These are phyloP conservation scores for Candida namnaoensis DNA, from an alignment of 805 yeast species.

Conservation along the genomic window DNA sequence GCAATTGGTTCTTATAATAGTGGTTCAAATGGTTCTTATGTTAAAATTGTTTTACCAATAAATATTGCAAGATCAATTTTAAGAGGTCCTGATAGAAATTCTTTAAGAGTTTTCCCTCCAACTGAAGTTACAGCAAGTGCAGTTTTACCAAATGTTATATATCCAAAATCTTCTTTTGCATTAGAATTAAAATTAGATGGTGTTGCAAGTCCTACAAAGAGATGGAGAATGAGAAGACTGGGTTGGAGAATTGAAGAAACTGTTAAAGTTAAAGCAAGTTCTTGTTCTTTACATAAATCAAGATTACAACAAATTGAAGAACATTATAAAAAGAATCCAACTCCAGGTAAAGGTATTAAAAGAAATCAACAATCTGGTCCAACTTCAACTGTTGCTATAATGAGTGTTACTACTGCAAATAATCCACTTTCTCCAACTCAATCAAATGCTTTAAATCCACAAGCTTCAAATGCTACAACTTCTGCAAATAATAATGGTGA, in stretches of 20 bases:
- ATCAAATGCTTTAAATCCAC: conserved; percentile 5
- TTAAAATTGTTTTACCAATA: conserved; percentile 50
- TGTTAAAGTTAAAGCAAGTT: conserved; percentile 47
- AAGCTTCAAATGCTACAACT: conserved; percentile 1
- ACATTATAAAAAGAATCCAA: conserved; percentile 21
- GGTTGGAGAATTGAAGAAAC: conserved; percentile 86
- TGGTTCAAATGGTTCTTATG: conserved; percentile 21
- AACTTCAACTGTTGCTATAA: conserved; percentile 23
- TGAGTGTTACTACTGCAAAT: conserved; percentile 15
- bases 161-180: conserved; percentile 81
- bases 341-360: conserved; percentile 15
- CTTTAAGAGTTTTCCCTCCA: conserved; percentile 91
- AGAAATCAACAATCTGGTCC: conserved; percentile 31
- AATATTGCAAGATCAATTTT: conserved; percentile 69
- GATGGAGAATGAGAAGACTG: conserved; percentile 92
- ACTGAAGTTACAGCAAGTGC: conserved; percentile 85
- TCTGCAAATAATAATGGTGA: neutral
- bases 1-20: conserved; percentile 45
- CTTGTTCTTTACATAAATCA: conserved; percentile 49
- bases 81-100: conserved; percentile 77
- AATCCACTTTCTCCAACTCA: conserved; percentile 8
- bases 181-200: conserved; percentile 78
- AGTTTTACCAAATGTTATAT: conserved; percentile 78
- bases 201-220: conserved; percentile 41
- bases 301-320: conserved; percentile 41